Evolutionary conservation across 495 filamentous ascomycete species (phyloP), one percentile per base, ranked within the genome.

Genomic region (Podospora fimiseda): DNA sequence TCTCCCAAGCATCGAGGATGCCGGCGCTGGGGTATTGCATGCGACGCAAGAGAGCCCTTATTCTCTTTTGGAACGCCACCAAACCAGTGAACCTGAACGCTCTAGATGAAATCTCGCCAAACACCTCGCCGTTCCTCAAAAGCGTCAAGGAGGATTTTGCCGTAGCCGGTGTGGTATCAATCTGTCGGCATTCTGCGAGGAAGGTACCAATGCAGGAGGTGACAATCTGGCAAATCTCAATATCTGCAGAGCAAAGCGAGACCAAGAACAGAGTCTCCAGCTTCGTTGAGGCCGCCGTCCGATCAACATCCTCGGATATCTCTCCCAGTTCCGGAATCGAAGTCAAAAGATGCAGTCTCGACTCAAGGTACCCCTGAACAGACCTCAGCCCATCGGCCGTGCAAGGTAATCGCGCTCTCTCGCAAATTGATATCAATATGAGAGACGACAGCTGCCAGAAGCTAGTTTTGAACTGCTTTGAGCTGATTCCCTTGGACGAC

Each of bases 51-150:
- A 83, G 69, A 13, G 64, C 71, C 23, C 81, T 73, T 22, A 80
- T 72, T 15, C 82, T 70, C 53, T 83, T 85, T 53, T 85, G 82
- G 60, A 85, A 85, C 13, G 81, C 82, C 14, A 85, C 83, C 22
- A 83, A 62, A 2, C 82, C 82, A 18, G 82, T 85, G 45, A 85
- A 80, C 36, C 78, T 70, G 63, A 85, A 85, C 11, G 75, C 76
- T 43, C 76, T 77, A 1, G 83, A 78, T 8, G 81, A 78, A 45
- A 85, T 76, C 59, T 84, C 81, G 24, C 70, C 62, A 56, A 82
- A 85, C 15, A 82, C 67, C 5, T 82, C 79, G 49, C 74, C 70
- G 47, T 85, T 85, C 23, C 80, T 73, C 49, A 83, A 72, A 27
- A 83, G 66, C 0, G 79, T 71, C 43, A 74, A 62, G 27, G 75